phyloP scores from a whole-genome alignment of 352 stramenopile genomes.

The Pythium apleroticum region DNA sequence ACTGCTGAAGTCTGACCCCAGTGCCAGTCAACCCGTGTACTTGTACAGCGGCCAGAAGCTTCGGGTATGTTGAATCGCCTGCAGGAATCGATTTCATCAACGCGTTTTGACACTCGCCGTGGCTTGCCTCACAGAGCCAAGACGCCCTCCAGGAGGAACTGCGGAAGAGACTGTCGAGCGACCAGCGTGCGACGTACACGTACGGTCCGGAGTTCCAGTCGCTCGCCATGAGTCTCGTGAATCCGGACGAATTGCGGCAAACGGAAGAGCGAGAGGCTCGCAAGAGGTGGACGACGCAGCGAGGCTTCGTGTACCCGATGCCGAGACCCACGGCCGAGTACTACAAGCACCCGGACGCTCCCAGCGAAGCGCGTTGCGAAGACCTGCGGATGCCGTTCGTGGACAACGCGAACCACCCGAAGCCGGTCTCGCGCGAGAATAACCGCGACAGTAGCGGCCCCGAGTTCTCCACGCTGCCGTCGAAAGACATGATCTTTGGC shows the following conservation, averaged over 20 bases:
- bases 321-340: conserved; percentile 69
- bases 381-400: conserved; percentile 83
- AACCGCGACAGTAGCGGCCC: conserved; percentile 18
- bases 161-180: conserved; percentile 55
- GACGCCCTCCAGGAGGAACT: conserved; percentile 83
- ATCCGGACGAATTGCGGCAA: conserved; percentile 56
- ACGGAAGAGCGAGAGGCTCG: conserved; percentile 45
- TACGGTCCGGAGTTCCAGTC: conserved; percentile 89
- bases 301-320: conserved; percentile 87
- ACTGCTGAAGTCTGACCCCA: conserved; percentile 6
- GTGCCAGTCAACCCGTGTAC: conserved; percentile 43
- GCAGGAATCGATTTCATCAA: background rate
- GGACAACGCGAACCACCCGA: conserved; percentile 77
- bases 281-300: conserved; percentile 79
- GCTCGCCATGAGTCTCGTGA: conserved; percentile 78
- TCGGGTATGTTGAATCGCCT: conserved; percentile 34
- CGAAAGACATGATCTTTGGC: conserved; percentile 88
- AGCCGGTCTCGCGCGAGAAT: conserved; percentile 52
- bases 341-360: conserved; percentile 62
- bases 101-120: too few species aligned
- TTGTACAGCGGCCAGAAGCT: conserved; percentile 90
- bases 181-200: conserved; percentile 74
- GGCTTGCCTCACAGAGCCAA: conserved; percentile 69
- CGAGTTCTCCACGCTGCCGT: conserved; percentile 81
- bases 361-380: conserved; percentile 78